phyloP scores from a whole-genome alignment of 495 filamentous ascomycete genomes.

The Penicillium arizonense region DNA sequence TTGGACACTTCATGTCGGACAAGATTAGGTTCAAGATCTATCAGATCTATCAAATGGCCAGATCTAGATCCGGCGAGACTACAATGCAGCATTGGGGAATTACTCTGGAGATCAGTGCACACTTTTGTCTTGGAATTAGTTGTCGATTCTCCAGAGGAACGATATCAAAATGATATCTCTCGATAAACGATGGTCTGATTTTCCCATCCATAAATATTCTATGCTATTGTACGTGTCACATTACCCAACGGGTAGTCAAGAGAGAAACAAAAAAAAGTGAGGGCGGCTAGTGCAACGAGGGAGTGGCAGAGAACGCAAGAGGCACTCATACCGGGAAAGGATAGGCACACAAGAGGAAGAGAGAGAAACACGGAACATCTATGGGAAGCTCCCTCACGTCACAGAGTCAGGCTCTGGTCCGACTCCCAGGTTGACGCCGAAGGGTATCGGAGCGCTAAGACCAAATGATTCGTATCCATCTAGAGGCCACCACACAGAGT shows the following conservation, averaged over 20 bases:
- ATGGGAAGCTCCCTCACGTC: constrained; percentile 33
- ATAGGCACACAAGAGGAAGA: constrained; percentile 10
- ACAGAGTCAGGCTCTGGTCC: constrained; percentile 38
- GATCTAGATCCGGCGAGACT: no score
- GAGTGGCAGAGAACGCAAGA: constrained; percentile 23
- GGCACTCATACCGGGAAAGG: constrained; percentile 24
- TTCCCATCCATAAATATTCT: constrained; percentile 32
- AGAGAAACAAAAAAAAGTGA: constrained; percentile 19
- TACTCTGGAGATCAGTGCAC: constrained; percentile 1
- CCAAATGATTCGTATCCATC: constrained; percentile 34
- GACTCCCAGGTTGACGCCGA: constrained; percentile 44
- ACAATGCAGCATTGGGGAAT: neutral
- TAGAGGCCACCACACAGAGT: constrained; percentile 55
- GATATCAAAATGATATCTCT: constrained; percentile 13
- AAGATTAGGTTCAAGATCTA: no score
- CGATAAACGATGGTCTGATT: constrained; percentile 26
- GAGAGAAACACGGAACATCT: constrained; percentile 25
- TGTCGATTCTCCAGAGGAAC: constrained; percentile 12
- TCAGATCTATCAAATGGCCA: no score
- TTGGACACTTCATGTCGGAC: no score
- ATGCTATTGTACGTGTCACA: constrained; percentile 38
- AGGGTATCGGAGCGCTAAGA: constrained; percentile 51
- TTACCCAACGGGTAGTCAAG: constrained; percentile 24
- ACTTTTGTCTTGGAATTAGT: constrained; percentile 4
- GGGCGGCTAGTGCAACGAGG: constrained; percentile 28